A percentile compares a stretch with the other conserved stretches of the same genome.
These are phyloP conservation scores for Cerrena zonata DNA, from an alignment of 1,284 basidiomycete species.

Conservation along the genomic window DNA sequence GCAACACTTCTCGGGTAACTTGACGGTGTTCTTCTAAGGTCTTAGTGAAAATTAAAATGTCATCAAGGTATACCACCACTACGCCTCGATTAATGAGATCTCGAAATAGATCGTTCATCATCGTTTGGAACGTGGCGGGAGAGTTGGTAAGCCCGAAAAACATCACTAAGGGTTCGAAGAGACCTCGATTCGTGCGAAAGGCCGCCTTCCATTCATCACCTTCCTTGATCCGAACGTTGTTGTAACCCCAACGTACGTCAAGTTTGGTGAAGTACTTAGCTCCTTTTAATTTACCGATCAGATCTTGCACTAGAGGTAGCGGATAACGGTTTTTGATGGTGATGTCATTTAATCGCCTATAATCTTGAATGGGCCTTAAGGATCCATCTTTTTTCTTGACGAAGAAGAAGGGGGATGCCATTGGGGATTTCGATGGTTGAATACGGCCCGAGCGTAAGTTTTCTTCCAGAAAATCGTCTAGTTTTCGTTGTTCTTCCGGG, in stretches of 20 bases:
- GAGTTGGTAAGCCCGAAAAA: constrained; percentile 32
- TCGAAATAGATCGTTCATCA: constrained; percentile 21
- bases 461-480: constrained; percentile 22
- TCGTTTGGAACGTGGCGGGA: constrained; percentile 23
- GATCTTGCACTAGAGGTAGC: constrained; percentile 24
- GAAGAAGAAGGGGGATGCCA: constrained; percentile 23
- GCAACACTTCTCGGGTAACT: constrained; percentile 27
- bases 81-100: constrained; percentile 9
- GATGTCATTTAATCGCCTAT: constrained; percentile 13
- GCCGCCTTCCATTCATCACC: constrained; percentile 31
- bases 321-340: constrained; percentile 18
- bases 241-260: constrained; percentile 12
- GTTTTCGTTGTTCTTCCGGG: constrained; percentile 16
- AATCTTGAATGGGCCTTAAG: constrained; percentile 15
- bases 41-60: constrained; percentile 24
- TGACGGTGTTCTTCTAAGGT: constrained; percentile 21
- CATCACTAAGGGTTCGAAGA: constrained; percentile 24
- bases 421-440: constrained; percentile 21
- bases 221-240: constrained; percentile 20
- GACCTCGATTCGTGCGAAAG: constrained; percentile 25
- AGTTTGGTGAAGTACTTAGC: constrained; percentile 25
- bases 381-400: constrained; percentile 20
- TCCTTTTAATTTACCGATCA: constrained; percentile 22
- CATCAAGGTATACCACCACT: constrained; percentile 22
- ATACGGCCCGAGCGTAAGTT: constrained; percentile 27